Conservation (phyloP, 2,329 filamentous ascomycete genomes). For the Leptodontidium sp. region DNA sequence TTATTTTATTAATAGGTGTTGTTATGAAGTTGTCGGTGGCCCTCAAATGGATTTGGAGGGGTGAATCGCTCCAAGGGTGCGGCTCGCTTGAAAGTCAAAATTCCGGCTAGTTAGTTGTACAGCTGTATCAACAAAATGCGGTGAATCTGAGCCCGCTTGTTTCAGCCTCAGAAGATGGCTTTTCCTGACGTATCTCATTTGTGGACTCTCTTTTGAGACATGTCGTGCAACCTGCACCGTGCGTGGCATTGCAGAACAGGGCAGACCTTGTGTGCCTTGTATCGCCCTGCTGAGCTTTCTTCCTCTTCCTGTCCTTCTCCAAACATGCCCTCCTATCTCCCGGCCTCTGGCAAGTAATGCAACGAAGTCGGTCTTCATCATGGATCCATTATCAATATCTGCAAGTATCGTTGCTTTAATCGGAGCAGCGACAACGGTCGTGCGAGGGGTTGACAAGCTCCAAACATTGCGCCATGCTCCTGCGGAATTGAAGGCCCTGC, state of each 20-base stretch:
- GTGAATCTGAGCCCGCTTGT: neutral
- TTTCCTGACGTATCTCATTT: neutral
- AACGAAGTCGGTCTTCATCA: neutral
- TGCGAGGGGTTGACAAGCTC: conserved; percentile 4
- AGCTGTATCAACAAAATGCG: no score
- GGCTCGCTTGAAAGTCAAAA: no score
- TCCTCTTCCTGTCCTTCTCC: neutral
- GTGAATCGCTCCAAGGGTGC: no score
- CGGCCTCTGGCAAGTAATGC: neutral
- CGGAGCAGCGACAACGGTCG: neutral
- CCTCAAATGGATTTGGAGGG: no score
- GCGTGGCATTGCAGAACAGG: conserved; percentile 7
- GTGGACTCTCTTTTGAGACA: neutral
- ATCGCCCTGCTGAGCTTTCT: neutral
- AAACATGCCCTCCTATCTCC: neutral
- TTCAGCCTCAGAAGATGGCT: neutral
- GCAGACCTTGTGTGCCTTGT: neutral
- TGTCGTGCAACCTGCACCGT: neutral
- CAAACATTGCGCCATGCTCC: conserved; percentile 5
- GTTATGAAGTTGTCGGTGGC: no score
- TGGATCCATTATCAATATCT: conserved; percentile 20
- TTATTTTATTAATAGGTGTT: no score
- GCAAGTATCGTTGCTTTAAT: conserved; percentile 15
- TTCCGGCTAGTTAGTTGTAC: no score
- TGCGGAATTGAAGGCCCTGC: neutral